A percentile compares a stretch with the other conserved stretches of the same genome.
phyloP scores from a whole-genome alignment of 169 alveolate genomes.

The Theileria parva region DNA sequence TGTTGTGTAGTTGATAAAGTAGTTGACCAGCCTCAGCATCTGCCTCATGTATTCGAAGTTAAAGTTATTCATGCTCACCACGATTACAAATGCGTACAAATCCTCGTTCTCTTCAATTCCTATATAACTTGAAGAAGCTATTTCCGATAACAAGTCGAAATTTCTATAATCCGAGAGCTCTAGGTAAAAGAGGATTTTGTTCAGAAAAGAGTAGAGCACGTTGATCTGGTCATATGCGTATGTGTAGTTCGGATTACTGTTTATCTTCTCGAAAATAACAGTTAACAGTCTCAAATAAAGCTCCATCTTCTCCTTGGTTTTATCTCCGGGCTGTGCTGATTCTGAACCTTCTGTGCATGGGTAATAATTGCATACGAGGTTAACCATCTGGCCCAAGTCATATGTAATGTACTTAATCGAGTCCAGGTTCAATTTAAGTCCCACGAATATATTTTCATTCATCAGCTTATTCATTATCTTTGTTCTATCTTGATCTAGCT shows the following conservation, averaged over 20 bases:
- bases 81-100: background rate
- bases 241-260: background rate
- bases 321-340: background rate
- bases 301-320: background rate
- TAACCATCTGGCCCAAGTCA: background rate
- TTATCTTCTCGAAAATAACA: background rate
- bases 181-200: constrained; percentile 1
- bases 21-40: constrained; percentile 14
- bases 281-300: background rate
- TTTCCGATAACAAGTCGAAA: background rate
- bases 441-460: constrained; percentile 5
- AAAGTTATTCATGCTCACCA: constrained; percentile 10
- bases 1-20: background rate
- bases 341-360: background rate
- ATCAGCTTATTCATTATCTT: background rate
- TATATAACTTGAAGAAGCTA: background rate
- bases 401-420: background rate
- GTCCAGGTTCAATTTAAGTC: background rate
- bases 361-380: background rate
- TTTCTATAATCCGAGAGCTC: background rate
- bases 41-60: background rate
- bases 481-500: background rate
- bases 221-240: constrained; percentile 3
- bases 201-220: background rate
- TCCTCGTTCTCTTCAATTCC: constrained; percentile 4